Evolutionary conservation across 768 basidiomycete genomes (phyloP), one percentile per base, ranked within the genome.

Genomic region (Mycena epipterygia): DNA sequence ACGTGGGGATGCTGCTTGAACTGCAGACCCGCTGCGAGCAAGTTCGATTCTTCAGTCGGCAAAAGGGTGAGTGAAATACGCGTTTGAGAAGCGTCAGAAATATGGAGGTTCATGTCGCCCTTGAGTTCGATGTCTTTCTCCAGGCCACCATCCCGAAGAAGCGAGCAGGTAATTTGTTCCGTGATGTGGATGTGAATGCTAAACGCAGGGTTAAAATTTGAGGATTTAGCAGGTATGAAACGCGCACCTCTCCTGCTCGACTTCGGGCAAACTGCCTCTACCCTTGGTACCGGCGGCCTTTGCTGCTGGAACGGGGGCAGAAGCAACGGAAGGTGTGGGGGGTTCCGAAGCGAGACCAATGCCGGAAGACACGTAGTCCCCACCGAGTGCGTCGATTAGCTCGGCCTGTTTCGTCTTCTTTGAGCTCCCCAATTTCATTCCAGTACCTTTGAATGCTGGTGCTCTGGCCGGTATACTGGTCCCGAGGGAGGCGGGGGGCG

Each of bases 1-100:
- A 98, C 94, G 68, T 98, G 93, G 9, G 97, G 97, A 76, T 98
- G 98, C 74, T 98, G 96, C 82, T 98, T 98, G 88, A 97, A 98
- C 80, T 97, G 96, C 48, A 98, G 82, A 42, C 88, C 91, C 14
- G 68, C 64, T 2, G 72, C 68, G 46, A 73, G 61, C 61, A 60
- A 63, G 64, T 84, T 84, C 57, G 87, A 88, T 64, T 87, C 90
- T 70, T 90, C 88, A 14, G 85, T 83, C 17, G 88, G 81, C 21
- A 89, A 81, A 27, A 98, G 88, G 19, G 85, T 82, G 64, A 98
- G 84, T 56, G 89, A 89, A 77, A 98, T 81, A 70, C 93, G 91
- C 5, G 93, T 87, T 25, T 89, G 81, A n/a, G 89, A 84, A 0
- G 94, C 81, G 68, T 97, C 95, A 17, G 93, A 83, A 70, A 99